Evolutionary conservation across 2,329 filamentous ascomycete species (phyloP), one percentile per base, ranked within the genome.

Genomic region (Aspergillus chevalieri): DNA sequence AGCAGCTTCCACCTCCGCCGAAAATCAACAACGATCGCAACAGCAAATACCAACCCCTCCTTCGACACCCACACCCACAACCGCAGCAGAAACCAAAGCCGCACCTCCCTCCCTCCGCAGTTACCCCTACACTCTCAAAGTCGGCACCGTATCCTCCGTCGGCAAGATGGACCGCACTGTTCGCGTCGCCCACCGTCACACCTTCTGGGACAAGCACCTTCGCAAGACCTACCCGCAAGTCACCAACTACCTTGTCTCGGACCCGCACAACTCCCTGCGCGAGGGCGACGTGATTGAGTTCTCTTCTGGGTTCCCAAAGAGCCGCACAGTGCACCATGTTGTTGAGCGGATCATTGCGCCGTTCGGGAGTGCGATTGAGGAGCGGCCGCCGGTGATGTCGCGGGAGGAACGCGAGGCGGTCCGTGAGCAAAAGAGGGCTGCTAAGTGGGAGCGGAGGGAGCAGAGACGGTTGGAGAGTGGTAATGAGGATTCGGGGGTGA

Each of bases 241-340:
- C 36, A 67, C 61, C 10, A 59, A 56, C 10, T 66, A 61, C 51
- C 53, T 68, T 6, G 70, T 73, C 1, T 59, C 65, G 1, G 71
- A 74, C 51, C 71, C 71, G 10, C 62, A 57, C 47, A 65, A 73
- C 55, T 72, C 69, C 6, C 61, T 73, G 33, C 68, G 70, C 38
- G 63, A 70, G 36, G 71, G 71, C n/a, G 71, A 74, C 47, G 67
- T 73, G 46, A 69, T 74, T 49, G 68, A 73, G 52, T 74, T 73
- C 51, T 67, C 68, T 47, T 71, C 67, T 6, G 71, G 70, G 1
- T 63, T 58, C 14, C 67, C 66, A 2, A 67, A 68, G 56, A 68
- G 67, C 48, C 64, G 66, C 10, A 57, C 57, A 19, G 70, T 74
- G 44, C 59, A 61, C 14, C 70, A 73, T 50, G 69, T 74, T 4